Conservation (phyloP, 2,329 filamentous ascomycete species). For the Colletotrichum chlorophyti region DNA sequence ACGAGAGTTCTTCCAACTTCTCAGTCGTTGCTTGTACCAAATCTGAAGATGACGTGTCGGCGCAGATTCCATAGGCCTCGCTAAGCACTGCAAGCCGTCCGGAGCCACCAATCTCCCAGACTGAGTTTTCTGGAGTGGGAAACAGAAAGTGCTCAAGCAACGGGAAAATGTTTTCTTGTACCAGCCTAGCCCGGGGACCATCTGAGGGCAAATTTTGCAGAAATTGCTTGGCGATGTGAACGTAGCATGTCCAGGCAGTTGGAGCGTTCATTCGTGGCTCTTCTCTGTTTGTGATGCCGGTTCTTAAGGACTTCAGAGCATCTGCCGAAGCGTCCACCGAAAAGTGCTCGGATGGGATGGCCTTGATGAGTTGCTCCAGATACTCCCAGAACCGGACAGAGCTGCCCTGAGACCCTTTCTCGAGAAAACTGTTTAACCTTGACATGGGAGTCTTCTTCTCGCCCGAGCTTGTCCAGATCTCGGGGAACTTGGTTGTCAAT, state of each 20-base stretch:
- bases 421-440: slow-evolving; percentile 74
- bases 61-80: slow-evolving; percentile 53
- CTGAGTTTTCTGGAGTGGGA: slow-evolving; percentile 47
- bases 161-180: slow-evolving; percentile 58
- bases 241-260: slow-evolving; percentile 78
- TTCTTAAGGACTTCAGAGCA: slow-evolving; percentile 71
- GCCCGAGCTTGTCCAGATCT: slow-evolving; percentile 73
- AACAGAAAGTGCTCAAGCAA: slow-evolving; percentile 62
- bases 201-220: slow-evolving; percentile 51
- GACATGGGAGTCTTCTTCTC: slow-evolving; percentile 61
- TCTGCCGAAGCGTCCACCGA: slow-evolving; percentile 59
- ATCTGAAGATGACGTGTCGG: slow-evolving; percentile 46
- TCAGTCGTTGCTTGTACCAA: slow-evolving; percentile 56
- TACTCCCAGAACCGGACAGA: slow-evolving; percentile 75
- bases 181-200: slow-evolving; percentile 51
- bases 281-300: slow-evolving; percentile 75
- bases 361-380: slow-evolving; percentile 67
- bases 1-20: slow-evolving; percentile 69
- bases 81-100: slow-evolving; percentile 47
- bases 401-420: slow-evolving; percentile 84
- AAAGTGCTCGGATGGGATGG: slow-evolving; percentile 58
- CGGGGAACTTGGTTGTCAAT: slow-evolving; percentile 69
- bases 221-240: slow-evolving; percentile 66
- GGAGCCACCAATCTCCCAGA: slow-evolving; percentile 35
- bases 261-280: slow-evolving; percentile 74